Conservation (phyloP, 441 rosid genomes). For the Erodium texanum region DNA sequence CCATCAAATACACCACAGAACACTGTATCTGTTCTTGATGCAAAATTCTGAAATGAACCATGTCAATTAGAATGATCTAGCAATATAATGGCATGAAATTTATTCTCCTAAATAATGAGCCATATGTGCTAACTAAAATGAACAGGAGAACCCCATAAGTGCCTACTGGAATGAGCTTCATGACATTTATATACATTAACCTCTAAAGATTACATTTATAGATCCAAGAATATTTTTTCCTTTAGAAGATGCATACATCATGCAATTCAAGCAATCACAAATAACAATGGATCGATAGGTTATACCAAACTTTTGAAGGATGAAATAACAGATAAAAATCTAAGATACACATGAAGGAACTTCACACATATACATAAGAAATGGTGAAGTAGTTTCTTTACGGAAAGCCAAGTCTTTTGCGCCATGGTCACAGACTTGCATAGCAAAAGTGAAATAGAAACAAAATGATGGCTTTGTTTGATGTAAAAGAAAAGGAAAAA, state of each 20-base stretch:
- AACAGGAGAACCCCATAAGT: too few relatives aligned
- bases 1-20: conserved; percentile 99
- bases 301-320: not conserved
- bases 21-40: conserved; percentile 69
- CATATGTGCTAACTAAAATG: not conserved
- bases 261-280: not conserved
- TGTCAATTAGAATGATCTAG: not conserved
- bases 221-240: not conserved
- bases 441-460: not conserved
- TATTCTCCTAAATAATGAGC: conserved; percentile 1
- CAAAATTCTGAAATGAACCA: conserved; percentile 56
- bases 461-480: not conserved
- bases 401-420: not conserved
- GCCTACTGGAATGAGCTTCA: too few relatives aligned
- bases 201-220: not conserved
- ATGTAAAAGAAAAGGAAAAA: not conserved
- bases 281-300: not conserved
- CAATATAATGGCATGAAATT: not conserved
- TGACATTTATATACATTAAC: not conserved
- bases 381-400: not conserved
- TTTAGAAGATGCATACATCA: not conserved
- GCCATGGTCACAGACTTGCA: not conserved
- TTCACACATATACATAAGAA: not conserved
- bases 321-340: not conserved
- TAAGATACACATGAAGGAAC: not conserved